Evolutionary conservation across 257 asterid genomes (phyloP).

Genomic region (Solanum virginianum): DNA sequence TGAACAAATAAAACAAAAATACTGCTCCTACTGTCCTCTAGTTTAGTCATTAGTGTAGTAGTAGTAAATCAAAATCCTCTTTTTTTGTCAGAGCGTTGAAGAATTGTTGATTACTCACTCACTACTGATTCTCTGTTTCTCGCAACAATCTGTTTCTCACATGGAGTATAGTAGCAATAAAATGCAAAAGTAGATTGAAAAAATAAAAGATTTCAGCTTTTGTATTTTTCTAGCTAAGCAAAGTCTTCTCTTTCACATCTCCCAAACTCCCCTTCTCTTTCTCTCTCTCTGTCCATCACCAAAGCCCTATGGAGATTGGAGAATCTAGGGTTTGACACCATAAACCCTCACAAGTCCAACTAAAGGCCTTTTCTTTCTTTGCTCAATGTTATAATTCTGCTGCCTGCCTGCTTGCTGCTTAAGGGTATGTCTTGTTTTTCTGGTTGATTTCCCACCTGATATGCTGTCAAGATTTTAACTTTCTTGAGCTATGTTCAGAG

Average conservation of each 20-base stretch:
- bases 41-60: not conserved
- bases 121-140: not conserved
- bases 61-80: not conserved
- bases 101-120: not conserved
- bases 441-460: not conserved
- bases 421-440: not conserved
- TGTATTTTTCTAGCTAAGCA: slow-evolving; percentile 12
- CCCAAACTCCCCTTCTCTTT: slow-evolving; percentile 17
- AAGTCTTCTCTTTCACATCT: slow-evolving; percentile 76
- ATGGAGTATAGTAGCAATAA: not conserved
- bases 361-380: slow-evolving; percentile 18
- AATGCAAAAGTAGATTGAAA: not conserved
- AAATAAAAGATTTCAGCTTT: slow-evolving; percentile 25
- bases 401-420: not conserved
- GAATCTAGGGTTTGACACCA: slow-evolving; percentile 46
- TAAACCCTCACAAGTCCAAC: slow-evolving; percentile 14
- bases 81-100: slow-evolving; percentile 5
- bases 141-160: not conserved
- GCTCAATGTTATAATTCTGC: not conserved
- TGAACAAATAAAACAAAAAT: too few species aligned
- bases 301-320: slow-evolving; percentile 10
- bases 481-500: not conserved
- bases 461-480: not conserved
- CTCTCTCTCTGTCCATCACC: not conserved
- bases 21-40: too few species aligned